Conservation (phyloP, 345 rosid genomes). For the Salix brachista region DNA sequence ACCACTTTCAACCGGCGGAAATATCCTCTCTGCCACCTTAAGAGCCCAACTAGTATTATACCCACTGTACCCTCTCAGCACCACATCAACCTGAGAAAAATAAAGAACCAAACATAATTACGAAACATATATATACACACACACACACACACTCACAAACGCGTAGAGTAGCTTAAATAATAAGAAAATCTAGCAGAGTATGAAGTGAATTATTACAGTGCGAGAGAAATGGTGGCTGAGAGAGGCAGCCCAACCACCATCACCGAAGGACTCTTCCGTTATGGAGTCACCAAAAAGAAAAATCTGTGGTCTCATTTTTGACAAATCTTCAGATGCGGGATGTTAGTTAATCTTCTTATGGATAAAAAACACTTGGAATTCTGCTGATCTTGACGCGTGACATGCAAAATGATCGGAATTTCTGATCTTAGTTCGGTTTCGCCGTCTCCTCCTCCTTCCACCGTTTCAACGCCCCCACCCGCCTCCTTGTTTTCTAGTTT, state of each 20-base stretch:
- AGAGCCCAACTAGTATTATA: slow-evolving; percentile 86
- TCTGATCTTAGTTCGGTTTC: neutral
- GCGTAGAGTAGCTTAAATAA: neutral
- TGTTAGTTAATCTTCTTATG: neutral
- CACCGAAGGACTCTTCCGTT: slow-evolving; percentile 66
- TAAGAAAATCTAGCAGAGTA: neutral
- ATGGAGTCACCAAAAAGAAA: slow-evolving; percentile 88
- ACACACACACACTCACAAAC: neutral
- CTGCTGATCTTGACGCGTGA: neutral
- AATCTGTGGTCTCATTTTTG: slow-evolving; percentile 64
- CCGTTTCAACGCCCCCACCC: too few relatives aligned
- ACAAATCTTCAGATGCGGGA: neutral
- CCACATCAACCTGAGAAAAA: slow-evolving; percentile 48
- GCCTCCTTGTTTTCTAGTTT: neutral
- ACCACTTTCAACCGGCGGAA: slow-evolving; percentile 37
- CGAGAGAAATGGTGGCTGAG: slow-evolving; percentile 76
- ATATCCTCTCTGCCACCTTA: slow-evolving; percentile 53
- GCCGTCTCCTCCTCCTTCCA: neutral
- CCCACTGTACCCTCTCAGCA: slow-evolving; percentile 77
- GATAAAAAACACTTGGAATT: neutral
- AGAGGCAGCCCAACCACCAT: slow-evolving; percentile 83
- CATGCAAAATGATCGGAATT: neutral
- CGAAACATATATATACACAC: neutral
- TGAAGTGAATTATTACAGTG: slow-evolving; percentile 33
- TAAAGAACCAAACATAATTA: neutral